Evolutionary conservation across 2,329 filamentous ascomycete species (phyloP), one percentile per base, ranked within the genome.

Genomic region (Trichoderma brevicompactum): DNA sequence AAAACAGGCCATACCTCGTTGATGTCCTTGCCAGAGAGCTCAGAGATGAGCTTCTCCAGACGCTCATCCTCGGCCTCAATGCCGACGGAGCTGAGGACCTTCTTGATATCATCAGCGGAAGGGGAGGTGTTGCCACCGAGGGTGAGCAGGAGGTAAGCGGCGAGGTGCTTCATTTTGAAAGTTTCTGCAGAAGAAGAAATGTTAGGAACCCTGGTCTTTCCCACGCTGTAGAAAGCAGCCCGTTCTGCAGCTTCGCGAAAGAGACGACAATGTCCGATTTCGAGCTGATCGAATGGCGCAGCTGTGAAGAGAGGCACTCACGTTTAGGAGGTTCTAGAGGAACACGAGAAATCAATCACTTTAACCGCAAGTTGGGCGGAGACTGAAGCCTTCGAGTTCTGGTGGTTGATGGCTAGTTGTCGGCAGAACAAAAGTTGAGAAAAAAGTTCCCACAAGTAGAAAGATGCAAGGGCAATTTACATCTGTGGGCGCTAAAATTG

Each of bases 331-430:
- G 52, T 67, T 72, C 70, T 72, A 70, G 71, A 74, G 80, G 88
- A 93, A 94, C 91, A 90, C 85, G 91, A 94, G 91, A 90, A 85
- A 84, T 93, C 94, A 98, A 98, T 98, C 94, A 89, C 90, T 96
- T 98, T 96, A 97, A 97, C 94, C 94, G 93, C 92, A 81, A 81
- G 81, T 89, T 91, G 89, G 87, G 91, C 94, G 94, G 94, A 97
- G 94, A 98, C 94, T 97, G 94, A 96, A 77, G 87, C 90, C 93
- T 92, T 95, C 92, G 87, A 92, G 92, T 96, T 90, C 91, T 69
- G 70, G 87, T 76, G 76, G 74, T 68, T 67, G 65, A 64, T 65
- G 56, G 55, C 53, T 61, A 44, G 38, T 64, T 55, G 56, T 61
- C 44, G 52, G 59, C 59, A 40, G 43, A 72, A 70, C 69, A 69